phyloP scores from a whole-genome alignment of 1,139 yeast genomes.

The Yamadazyma atmosphaerica region DNA sequence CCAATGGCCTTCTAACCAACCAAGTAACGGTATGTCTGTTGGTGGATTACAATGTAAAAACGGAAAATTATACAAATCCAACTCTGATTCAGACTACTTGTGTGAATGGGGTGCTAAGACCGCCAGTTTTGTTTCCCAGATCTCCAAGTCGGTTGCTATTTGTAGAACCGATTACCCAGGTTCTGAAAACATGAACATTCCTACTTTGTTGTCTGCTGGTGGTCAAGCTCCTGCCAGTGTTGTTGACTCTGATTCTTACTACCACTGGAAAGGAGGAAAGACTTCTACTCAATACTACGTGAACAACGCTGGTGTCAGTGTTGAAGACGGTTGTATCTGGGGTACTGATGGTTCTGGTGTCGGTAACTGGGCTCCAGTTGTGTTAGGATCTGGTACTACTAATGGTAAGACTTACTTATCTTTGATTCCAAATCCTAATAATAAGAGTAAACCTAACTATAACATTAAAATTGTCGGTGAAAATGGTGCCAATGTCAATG shows the following conservation, averaged over 20 bases:
- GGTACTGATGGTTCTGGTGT: constrained; percentile 75
- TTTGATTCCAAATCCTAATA: constrained; percentile 94
- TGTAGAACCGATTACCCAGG: constrained; percentile 99
- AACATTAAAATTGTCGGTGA: constrained; percentile 81
- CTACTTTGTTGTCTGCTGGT: constrained; percentile 80
- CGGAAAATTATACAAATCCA: constrained; percentile 80
- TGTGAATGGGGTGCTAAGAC: constrained; percentile 82
- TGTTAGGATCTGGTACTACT: constrained; percentile 88
- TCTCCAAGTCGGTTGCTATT: constrained; percentile 69
- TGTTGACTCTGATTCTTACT: constrained; percentile 76
- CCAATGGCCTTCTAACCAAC: constrained; percentile 91
- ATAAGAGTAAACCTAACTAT: constrained; percentile 72
- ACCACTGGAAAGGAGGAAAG: constrained; percentile 74
- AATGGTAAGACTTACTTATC: constrained; percentile 83
- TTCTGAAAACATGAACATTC: constrained; percentile 96
- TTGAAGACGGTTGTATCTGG: constrained; percentile 92
- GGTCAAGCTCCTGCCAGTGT: constrained; percentile 65
- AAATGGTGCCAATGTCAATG: constrained; percentile 62
- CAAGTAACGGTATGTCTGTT: constrained; percentile 80
- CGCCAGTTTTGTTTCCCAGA: constrained; percentile 68
- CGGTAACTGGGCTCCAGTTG: constrained; percentile 99
- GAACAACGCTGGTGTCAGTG: constrained; percentile 90
- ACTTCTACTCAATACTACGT: constrained; percentile 97
- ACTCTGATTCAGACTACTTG: constrained; percentile 58
- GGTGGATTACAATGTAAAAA: constrained; percentile 84